A percentile compares a stretch with the other conserved stretches of the same genome.
These are phyloP conservation scores for Cladosporium colombiae DNA, from an alignment of 2,329 filamentous ascomycete species.

Conservation along the genomic window DNA sequence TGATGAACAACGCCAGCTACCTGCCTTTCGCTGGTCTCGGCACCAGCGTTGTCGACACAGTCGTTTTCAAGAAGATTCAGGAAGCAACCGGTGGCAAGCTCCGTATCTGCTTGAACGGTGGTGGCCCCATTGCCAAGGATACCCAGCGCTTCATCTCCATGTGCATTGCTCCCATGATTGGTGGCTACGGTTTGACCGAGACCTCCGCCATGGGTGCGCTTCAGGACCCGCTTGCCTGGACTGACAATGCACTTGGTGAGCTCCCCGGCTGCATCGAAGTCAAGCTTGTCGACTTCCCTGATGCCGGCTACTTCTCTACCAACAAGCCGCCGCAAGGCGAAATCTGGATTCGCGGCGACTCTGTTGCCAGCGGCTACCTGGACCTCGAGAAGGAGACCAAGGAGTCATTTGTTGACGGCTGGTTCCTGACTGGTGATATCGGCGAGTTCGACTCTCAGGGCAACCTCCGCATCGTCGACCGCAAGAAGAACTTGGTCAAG, in stretches of 20 bases:
- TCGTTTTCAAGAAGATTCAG: constrained; percentile 92
- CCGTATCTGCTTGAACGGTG: constrained; percentile 90
- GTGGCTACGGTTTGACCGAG: constrained; percentile 92
- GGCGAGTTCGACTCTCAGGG: constrained; percentile 82
- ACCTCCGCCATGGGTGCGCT: constrained; percentile 74
- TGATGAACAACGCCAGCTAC: constrained; percentile 51
- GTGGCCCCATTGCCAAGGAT: constrained; percentile 82
- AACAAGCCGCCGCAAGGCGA: constrained; percentile 83
- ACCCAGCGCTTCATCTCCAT: constrained; percentile 90
- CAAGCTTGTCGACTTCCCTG: constrained; percentile 87
- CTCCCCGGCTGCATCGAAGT: constrained; percentile 76
- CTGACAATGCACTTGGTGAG: constrained; percentile 73
- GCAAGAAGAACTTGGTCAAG: constrained; percentile 98
- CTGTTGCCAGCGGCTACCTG: constrained; percentile 77
- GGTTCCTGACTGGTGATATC: constrained; percentile 97
- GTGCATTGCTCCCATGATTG: constrained; percentile 90
- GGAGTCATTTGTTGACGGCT: constrained; percentile 74
- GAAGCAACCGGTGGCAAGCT: constrained; percentile 85
- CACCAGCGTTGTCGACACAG: constrained; percentile 69
- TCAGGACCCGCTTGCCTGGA: constrained; percentile 83
- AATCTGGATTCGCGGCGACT: constrained; percentile 80
- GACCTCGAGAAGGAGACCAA: constrained; percentile 82
- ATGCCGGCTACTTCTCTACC: constrained; percentile 80
- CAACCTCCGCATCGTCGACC: constrained; percentile 84
- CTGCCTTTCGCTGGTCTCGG: constrained; percentile 54